Conservation (phyloP, 169 alveolate genomes). For the Ichthyophthirius multifiliis region DNA sequence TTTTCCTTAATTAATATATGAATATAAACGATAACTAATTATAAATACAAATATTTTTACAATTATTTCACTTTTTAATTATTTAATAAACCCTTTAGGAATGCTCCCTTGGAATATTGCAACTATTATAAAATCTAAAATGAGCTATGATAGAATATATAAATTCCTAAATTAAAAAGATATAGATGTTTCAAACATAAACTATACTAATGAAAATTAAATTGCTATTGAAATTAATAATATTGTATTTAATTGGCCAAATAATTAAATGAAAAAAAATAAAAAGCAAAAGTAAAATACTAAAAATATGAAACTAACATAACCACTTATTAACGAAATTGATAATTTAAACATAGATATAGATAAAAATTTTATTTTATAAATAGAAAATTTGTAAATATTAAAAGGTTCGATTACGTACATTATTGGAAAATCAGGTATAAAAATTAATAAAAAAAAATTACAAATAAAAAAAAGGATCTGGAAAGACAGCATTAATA, state of each 20-base stretch:
- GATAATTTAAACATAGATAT: background rate
- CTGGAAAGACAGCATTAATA: constrained; percentile 66
- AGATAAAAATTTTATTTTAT: background rate
- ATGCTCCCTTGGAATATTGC: constrained; percentile 26
- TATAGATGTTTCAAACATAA: constrained; percentile 6
- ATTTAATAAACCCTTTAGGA: constrained; percentile 26
- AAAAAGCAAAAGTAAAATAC: background rate
- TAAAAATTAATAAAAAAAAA: background rate
- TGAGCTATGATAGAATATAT: constrained; percentile 21
- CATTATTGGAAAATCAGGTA: background rate
- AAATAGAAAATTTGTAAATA: background rate
- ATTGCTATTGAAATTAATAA: background rate
- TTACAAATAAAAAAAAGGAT: constrained; percentile 57
- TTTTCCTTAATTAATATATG: constrained; percentile 20
- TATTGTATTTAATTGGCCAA: background rate
- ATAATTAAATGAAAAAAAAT: too few relatives aligned
- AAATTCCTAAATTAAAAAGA: constrained; percentile 23
- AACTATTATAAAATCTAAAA: constrained; percentile 14
- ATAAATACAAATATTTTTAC: constrained; percentile 23
- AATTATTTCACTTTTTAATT: constrained; percentile 28
- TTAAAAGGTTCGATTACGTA: background rate
- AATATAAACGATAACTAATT: constrained; percentile 1
- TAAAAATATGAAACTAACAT: background rate
- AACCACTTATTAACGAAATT: background rate
- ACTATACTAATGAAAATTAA: background rate